A percentile compares a stretch with the other conserved stretches of the same genome.
Conservation (phyloP, 108 stramenopile genomes). For the Conticribra weissflogii region DNA sequence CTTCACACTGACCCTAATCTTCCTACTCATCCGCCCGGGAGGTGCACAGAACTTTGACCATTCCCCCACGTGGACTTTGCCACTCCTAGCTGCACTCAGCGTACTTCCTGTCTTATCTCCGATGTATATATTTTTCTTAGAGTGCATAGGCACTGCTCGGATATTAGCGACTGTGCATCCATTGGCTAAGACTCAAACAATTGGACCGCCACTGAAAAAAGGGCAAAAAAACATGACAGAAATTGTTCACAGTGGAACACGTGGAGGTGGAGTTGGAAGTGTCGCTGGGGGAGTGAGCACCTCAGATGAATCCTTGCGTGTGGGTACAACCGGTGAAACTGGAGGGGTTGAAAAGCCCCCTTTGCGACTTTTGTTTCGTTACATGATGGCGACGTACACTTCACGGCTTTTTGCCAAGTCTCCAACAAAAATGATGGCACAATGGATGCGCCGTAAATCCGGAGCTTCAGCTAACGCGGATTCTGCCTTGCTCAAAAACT, state of each 20-base stretch:
- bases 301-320: not conserved
- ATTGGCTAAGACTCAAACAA: slow-evolving; percentile 40
- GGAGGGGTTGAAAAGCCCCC: slow-evolving; percentile 13
- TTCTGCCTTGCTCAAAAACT: too few relatives aligned
- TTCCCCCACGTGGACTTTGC: slow-evolving; percentile 53
- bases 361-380: slow-evolving; percentile 50
- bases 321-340: not conserved
- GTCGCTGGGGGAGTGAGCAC: not conserved
- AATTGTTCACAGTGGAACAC: not conserved
- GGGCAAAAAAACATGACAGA: not conserved
- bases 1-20: slow-evolving; percentile 42
- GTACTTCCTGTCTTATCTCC: slow-evolving; percentile 66
- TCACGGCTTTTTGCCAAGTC: slow-evolving; percentile 56
- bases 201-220: slow-evolving; percentile 1
- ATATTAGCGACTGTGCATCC: slow-evolving; percentile 78
- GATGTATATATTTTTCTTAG: slow-evolving; percentile 64
- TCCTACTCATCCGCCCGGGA: slow-evolving; percentile 55
- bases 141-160: slow-evolving; percentile 74
- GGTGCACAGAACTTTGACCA: slow-evolving; percentile 28
- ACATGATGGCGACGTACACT: slow-evolving; percentile 59
- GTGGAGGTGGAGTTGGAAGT: not conserved
- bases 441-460: not conserved
- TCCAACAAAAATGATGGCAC: not conserved
- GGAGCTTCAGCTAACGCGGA: not conserved
- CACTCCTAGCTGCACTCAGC: slow-evolving; percentile 67